These are phyloP conservation scores for Cryptococcus amylolentus DNA, from an alignment of 1,284 basidiomycete species.

Conservation along the genomic window DNA sequence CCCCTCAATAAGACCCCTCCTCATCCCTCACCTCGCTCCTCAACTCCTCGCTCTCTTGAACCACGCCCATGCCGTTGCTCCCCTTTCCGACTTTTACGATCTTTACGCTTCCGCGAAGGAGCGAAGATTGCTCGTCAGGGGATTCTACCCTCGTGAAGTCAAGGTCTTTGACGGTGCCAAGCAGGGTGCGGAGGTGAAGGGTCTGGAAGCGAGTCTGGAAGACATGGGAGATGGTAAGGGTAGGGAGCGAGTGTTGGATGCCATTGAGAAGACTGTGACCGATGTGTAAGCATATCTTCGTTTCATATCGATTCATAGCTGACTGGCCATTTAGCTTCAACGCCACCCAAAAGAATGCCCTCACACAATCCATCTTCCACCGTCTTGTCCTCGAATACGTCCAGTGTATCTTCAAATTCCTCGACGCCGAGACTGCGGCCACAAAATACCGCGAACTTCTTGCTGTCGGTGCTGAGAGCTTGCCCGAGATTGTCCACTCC, in stretches of 20 bases:
- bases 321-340: conserved; percentile 61
- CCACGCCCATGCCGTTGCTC: conserved; percentile 74
- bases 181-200: conserved; percentile 45
- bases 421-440: conserved; percentile 38
- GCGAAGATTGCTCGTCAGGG: conserved; percentile 68
- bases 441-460: conserved; percentile 50
- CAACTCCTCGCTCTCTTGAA: conserved; percentile 69
- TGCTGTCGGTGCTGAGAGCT: conserved; percentile 55
- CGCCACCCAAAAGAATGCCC: conserved; percentile 79
- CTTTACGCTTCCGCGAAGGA: conserved; percentile 79
- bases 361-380: conserved; percentile 80
- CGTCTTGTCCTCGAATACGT: conserved; percentile 56
- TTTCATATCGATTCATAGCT: neutral
- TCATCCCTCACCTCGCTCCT: conserved; percentile 71
- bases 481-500: conserved; percentile 88
- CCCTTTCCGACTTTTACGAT: conserved; percentile 81
- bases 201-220: conserved; percentile 64
- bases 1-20: conserved; percentile 62
- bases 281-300: conserved; percentile 61
- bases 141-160: conserved; percentile 85
- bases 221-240: conserved; percentile 60
- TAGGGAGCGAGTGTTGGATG: conserved; percentile 60
- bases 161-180: conserved; percentile 69
- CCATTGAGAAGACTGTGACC: conserved; percentile 65
- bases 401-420: conserved; percentile 44